Evolutionary conservation across 768 basidiomycete species (phyloP).

Genomic region (Rhizopogon vesiculosus): DNA sequence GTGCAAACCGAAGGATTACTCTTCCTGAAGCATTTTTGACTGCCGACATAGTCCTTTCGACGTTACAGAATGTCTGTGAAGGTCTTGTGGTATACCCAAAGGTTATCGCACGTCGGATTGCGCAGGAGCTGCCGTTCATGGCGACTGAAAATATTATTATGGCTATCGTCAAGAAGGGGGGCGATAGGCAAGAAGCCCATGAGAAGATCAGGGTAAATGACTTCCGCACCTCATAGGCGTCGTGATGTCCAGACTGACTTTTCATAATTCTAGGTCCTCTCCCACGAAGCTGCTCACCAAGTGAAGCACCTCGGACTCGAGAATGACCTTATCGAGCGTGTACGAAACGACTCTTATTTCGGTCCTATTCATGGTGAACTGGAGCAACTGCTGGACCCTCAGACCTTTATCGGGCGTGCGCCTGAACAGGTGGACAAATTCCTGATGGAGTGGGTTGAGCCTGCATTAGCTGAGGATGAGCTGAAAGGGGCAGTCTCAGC

Average conservation of each 20-base stretch:
- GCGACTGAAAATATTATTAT: constrained; percentile 99
- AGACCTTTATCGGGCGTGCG: constrained; percentile 88
- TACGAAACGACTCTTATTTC: constrained; percentile 79
- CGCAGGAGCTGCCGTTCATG: constrained; percentile 98
- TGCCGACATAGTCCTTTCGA: constrained; percentile 93
- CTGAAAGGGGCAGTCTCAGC: constrained; percentile 46
- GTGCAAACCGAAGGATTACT: constrained; percentile 94
- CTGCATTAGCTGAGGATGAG: constrained; percentile 65
- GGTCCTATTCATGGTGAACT: constrained; percentile 79
- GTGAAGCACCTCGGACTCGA: constrained; percentile 93
- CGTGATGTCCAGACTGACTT: constrained; percentile 12
- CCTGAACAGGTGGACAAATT: constrained; percentile 94
- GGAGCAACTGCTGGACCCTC: constrained; percentile 75
- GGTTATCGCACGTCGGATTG: constrained; percentile 88
- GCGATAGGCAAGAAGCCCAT: constrained; percentile 95
- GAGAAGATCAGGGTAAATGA: constrained; percentile 81
- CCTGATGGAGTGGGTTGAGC: constrained; percentile 79
- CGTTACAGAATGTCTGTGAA: constrained; percentile 94
- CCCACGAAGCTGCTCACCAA: constrained; percentile 90
- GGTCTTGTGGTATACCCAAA: constrained; percentile 98
- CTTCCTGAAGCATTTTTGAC: constrained; percentile 97
- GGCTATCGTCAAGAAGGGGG: constrained; percentile 93
- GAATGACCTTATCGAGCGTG: constrained; percentile 92
- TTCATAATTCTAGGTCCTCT: constrained; percentile 58
- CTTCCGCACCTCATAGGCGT: neutral